phyloP scores from a whole-genome alignment of 1,284 basidiomycete species.

The Wallemia ichthyophaga region DNA sequence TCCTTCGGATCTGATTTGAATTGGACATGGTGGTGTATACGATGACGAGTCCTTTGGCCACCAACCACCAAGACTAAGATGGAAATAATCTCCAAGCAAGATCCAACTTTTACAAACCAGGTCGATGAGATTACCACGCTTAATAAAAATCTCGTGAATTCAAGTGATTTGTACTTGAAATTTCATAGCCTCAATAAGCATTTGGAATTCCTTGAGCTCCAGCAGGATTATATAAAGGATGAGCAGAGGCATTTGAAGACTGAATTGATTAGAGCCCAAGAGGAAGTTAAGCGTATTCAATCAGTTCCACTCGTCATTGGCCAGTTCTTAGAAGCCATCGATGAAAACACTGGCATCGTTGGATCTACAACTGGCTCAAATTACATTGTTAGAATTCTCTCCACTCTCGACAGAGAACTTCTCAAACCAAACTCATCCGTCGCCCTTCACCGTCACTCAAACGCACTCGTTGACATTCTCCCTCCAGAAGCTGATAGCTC shows the following conservation, averaged over 20 bases:
- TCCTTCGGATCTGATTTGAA: too few species aligned
- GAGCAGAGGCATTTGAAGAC: conserved; percentile 94
- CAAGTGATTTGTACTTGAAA: conserved; percentile 78
- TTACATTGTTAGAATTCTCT: conserved; percentile 91
- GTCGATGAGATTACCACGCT: conserved; percentile 54
- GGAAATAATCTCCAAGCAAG: conserved; percentile 26
- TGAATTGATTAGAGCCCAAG: conserved; percentile 89
- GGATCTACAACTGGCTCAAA: conserved; percentile 95
- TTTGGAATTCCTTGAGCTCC: conserved; percentile 73
- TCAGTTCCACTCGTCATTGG: conserved; percentile 98
- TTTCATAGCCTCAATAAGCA: conserved; percentile 82
- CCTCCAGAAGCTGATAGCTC: conserved; percentile 92
- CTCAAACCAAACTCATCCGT: conserved; percentile 92
- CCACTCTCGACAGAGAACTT: conserved; percentile 85
- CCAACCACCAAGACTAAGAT: neutral
- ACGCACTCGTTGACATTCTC: conserved; percentile 89
- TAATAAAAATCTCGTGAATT: conserved; percentile 43
- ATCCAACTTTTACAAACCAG: conserved; percentile 62
- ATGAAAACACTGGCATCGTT: conserved; percentile 89
- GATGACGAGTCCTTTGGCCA: too few species aligned
- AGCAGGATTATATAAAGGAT: conserved; percentile 96
- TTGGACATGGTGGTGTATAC: too few species aligned
- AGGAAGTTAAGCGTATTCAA: conserved; percentile 98
- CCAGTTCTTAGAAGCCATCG: conserved; percentile 96
- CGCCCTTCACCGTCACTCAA: conserved; percentile 91